Conservation (phyloP, 768 basidiomycete species). For the Suillus americanus region DNA sequence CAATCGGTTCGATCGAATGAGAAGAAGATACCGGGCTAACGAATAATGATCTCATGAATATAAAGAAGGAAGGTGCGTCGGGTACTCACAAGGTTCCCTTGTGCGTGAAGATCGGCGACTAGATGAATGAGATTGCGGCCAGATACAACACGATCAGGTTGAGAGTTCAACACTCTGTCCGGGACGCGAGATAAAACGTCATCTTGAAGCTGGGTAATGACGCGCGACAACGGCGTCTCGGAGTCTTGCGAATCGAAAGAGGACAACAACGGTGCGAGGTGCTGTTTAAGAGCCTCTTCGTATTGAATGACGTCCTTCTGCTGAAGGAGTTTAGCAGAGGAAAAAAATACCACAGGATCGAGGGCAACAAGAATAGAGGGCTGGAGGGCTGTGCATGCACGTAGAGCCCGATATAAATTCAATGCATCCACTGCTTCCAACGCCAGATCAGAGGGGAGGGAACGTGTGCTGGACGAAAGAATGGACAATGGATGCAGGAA, state of each 20-base stretch:
- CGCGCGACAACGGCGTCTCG: constrained; percentile 32
- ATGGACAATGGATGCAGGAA: constrained; percentile 65
- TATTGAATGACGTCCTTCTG: constrained; percentile 64
- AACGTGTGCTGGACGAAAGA: constrained; percentile 50
- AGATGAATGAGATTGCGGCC: constrained; percentile 48
- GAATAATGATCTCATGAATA: background rate
- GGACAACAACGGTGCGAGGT: constrained; percentile 37
- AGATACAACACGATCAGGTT: constrained; percentile 35
- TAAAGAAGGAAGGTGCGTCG: background rate
- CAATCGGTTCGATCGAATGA: constrained; percentile 61
- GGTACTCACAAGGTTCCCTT: constrained; percentile 51
- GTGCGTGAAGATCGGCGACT: constrained; percentile 55
- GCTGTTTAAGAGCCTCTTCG: constrained; percentile 50
- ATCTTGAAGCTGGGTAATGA: constrained; percentile 45
- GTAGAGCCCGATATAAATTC: constrained; percentile 48
- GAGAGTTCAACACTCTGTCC: constrained; percentile 26
- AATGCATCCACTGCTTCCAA: constrained; percentile 62
- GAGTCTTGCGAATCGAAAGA: constrained; percentile 35
- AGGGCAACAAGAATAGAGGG: constrained; percentile 26
- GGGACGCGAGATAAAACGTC: constrained; percentile 26
- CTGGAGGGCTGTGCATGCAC: constrained; percentile 22
- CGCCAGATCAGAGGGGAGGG: constrained; percentile 61
- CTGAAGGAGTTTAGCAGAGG: constrained; percentile 38
- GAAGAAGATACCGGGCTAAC: constrained; percentile 67
- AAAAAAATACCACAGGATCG: constrained; percentile 48